A percentile compares a stretch with the other conserved stretches of the same genome.
These are phyloP conservation scores for Nepenthes gracilis DNA, from an alignment of 148 eudicot genomes.

Conservation along the genomic window DNA sequence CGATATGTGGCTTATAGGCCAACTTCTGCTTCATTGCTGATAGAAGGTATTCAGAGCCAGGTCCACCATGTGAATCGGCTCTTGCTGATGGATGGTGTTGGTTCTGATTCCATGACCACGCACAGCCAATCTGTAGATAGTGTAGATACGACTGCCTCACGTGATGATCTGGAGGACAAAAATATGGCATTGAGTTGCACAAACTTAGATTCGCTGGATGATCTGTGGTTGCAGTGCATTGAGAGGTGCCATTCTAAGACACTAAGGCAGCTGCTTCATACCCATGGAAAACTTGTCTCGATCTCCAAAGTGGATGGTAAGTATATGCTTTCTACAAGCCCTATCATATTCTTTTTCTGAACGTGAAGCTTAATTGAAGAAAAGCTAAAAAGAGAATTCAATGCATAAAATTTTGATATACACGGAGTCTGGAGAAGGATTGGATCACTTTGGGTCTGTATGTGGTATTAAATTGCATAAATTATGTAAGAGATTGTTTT, in stretches of 20 bases:
- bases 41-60: conserved; percentile 18
- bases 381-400: no score
- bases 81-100: conserved; percentile 17
- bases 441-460: no score
- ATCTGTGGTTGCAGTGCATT: conserved; percentile 75
- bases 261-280: conserved; percentile 62
- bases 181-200: conserved; percentile 20
- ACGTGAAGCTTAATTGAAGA: background rate
- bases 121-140: conserved; percentile 30
- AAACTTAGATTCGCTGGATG: conserved; percentile 45
- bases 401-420: no score
- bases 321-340: conserved; percentile 6
- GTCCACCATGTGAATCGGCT: conserved; percentile 23
- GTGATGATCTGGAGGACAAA: conserved; percentile 21
- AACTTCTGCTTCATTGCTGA: conserved; percentile 26
- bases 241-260: conserved; percentile 88
- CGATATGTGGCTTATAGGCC: conserved; percentile 24
- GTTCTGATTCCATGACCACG: conserved; percentile 29
- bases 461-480: no score
- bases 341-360: background rate
- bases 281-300: conserved; percentile 69
- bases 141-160: conserved; percentile 18
- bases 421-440: no score
- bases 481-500: no score
- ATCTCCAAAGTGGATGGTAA: conserved; percentile 78